Conservation (phyloP, 83 land plant genomes). For the Picea abies region DNA sequence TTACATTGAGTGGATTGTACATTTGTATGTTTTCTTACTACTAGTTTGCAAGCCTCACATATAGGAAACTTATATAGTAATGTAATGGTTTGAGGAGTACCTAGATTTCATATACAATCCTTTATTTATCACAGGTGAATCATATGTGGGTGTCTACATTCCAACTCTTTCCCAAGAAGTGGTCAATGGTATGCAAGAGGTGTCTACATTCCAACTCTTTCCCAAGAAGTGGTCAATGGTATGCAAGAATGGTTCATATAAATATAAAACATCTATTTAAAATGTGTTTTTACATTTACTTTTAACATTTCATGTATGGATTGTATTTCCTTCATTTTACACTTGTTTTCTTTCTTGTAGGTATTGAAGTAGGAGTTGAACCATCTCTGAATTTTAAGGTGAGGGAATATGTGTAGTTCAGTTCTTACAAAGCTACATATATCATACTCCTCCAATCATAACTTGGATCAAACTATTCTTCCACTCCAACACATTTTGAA, state of each 20-base stretch:
- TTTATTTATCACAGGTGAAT: conserved; percentile 41
- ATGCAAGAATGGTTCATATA: not conserved
- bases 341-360: not conserved
- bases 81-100: conserved; percentile 40
- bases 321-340: too few species aligned
- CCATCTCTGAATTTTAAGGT: conserved; percentile 16
- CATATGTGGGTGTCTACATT: conserved; percentile 34
- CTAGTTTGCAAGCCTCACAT: too few species aligned
- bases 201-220: conserved; percentile 19
- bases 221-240: not conserved
- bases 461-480: too few species aligned
- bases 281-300: too few species aligned
- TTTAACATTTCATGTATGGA: too few species aligned
- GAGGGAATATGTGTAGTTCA: not conserved
- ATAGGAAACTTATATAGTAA: too few species aligned
- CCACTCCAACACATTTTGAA: too few species aligned
- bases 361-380: not conserved
- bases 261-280: too few species aligned
- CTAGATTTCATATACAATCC: conserved; percentile 26
- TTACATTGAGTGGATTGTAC: too few species aligned
- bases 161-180: conserved; percentile 13
- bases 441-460: too few species aligned
- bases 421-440: not conserved
- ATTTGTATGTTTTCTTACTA: too few species aligned
- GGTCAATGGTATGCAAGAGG: not conserved